Evolutionary conservation across 495 filamentous ascomycete genomes (phyloP).

Genomic region (Neurospora sp.): DNA sequence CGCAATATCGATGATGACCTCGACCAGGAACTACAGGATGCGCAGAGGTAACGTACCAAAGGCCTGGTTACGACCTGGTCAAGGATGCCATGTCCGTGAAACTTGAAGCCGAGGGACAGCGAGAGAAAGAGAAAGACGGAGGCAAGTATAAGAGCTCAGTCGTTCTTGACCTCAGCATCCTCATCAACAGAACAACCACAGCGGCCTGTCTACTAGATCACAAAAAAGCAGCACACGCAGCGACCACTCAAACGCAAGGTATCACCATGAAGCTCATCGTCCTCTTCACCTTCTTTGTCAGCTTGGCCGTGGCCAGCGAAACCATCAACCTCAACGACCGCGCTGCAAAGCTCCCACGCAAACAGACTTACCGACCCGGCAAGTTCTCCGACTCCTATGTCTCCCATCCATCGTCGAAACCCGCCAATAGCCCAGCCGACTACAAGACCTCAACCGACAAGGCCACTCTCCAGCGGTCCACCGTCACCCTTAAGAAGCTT

Average conservation of each 20-base stretch:
- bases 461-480: slow-evolving; percentile 14
- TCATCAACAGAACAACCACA: neutral
- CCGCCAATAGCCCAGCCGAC: slow-evolving; percentile 9
- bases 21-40: neutral
- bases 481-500: slow-evolving; percentile 15
- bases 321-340: slow-evolving; percentile 9
- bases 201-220: neutral
- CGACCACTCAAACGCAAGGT: neutral
- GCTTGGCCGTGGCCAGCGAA: slow-evolving; percentile 16
- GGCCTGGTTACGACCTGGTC: neutral
- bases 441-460: slow-evolving; percentile 14
- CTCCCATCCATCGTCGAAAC: slow-evolving; percentile 6
- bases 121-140: neutral
- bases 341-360: slow-evolving; percentile 5
- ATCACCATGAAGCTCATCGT: slow-evolving; percentile 26
- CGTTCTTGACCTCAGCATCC: neutral
- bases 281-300: slow-evolving; percentile 19
- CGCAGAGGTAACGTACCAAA: neutral
- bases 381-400: neutral
- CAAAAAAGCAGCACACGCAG: neutral
- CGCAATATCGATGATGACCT: slow-evolving; percentile 5
- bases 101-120: neutral
- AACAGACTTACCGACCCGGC: slow-evolving; percentile 5
- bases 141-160: slow-evolving; percentile 9
- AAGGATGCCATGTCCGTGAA: neutral